Evolutionary conservation across 2,329 filamentous ascomycete species (phyloP), one percentile per base, ranked within the genome.

Genomic region (Colletotrichum spaethianum): DNA sequence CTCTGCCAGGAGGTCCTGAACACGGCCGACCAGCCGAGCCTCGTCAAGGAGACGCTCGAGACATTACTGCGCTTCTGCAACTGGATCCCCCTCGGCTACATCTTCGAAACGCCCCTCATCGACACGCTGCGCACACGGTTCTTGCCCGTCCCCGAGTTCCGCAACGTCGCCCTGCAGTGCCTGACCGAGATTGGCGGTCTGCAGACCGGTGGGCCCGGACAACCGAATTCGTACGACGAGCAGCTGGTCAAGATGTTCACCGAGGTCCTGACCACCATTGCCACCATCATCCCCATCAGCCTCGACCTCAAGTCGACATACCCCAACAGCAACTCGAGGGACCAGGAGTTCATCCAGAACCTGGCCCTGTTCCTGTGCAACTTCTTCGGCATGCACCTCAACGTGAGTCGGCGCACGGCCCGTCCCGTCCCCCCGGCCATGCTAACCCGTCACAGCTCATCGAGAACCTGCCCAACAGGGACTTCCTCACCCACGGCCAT

Each of bases 191-290:
- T 99, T 82, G 97, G 95, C 74, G 93, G 96, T 73, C 86, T 99
- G 74, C 94, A 97, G 80, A 96, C 96, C 33, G 94, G 93, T 18
- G 90, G 86, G 78, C 92, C 84, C 76, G 92, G 84, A 81, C 88
- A 90, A 76, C 83, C 89, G 20, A 89, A 91, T 78, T 91, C 93
- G 36, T 99, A 98, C 80, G 94, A 98, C 78, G 96, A 99, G 81
- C 96, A 98, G 85, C 89, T 99, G 56, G 93, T 98, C 64, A 93
- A 96, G 81, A 98, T 99, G 96, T 99, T 99, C 84, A 98, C 96
- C 53, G 96, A 98, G 81, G 96, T 96, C 28, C 85, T 99, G 76
- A 97, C 94, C 14, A 95, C 94, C 42, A 97, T 99, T 77, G 93
- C 96, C 26, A 94, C 93, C 78, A 98, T 98, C 77, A 97, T 99